A percentile compares a stretch with the other conserved stretches of the same genome.
Conservation (phyloP, 2,329 filamentous ascomycete species). For the Claviceps lovelessii region DNA sequence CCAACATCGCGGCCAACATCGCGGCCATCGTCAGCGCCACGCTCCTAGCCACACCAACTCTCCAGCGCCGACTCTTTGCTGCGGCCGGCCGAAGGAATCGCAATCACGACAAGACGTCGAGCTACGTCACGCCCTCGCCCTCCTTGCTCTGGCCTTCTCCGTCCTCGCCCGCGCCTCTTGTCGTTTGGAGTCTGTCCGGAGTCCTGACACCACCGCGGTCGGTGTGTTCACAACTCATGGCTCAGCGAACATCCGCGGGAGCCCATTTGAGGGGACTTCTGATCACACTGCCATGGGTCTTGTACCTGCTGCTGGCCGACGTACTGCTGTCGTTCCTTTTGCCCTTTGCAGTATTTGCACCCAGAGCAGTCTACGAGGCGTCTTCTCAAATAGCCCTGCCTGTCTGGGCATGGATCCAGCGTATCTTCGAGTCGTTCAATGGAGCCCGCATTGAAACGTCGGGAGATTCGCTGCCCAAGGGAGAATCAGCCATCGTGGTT, state of each 20-base stretch:
- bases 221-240: constrained; percentile 5
- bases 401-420: constrained; percentile 44
- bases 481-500: constrained; percentile 47
- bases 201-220: neutral
- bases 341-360: constrained; percentile 31
- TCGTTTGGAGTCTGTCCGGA: no score
- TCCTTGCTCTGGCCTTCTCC: neutral
- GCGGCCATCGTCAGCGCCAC: neutral
- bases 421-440: constrained; percentile 40
- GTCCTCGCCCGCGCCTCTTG: neutral
- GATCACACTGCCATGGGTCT: constrained; percentile 36
- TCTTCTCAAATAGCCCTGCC: constrained; percentile 40
- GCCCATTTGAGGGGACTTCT: constrained; percentile 28
- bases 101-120: neutral
- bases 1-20: neutral
- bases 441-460: constrained; percentile 37
- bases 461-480: constrained; percentile 33
- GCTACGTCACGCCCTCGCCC: neutral
- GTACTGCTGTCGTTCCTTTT: constrained; percentile 34
- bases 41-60: neutral
- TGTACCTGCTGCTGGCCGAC: constrained; percentile 37
- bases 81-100: neutral
- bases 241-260: constrained; percentile 11
- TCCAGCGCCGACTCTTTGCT: neutral
- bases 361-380: constrained; percentile 35